These are phyloP conservation scores for Adansonia digitata DNA, from an alignment of 345 rosid species.

Conservation along the genomic window DNA sequence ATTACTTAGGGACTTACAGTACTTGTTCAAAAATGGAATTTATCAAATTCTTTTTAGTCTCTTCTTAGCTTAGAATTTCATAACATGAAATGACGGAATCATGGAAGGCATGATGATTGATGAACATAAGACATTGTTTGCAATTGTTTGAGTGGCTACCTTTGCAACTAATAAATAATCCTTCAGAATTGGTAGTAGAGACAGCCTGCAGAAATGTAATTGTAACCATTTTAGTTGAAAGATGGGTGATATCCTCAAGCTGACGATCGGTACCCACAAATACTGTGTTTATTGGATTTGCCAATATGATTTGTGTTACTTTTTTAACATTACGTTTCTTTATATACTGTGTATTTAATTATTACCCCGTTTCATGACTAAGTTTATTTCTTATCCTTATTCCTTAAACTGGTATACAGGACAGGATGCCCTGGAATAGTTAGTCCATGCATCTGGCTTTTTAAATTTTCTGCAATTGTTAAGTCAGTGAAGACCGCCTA, in stretches of 20 bases:
- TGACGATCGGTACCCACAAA: no score
- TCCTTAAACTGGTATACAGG: neutral
- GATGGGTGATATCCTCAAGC: neutral
- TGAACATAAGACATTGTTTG: neutral
- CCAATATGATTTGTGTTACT: no score
- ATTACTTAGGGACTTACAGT: neutral
- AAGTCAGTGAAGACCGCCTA: neutral
- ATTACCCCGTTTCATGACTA: no score
- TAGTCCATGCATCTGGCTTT: neutral
- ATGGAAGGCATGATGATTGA: no score
- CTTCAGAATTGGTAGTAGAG: neutral
- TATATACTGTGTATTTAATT: no score
- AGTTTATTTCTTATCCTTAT: neutral
- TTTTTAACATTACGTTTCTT: no score
- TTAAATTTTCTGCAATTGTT: neutral
- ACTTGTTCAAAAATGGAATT: neutral
- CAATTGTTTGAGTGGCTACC: neutral
- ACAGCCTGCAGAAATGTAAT: no score
- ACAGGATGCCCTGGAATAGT: neutral
- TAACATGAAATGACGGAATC: neutral
- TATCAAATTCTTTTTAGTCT: neutral
- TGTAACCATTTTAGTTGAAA: no score
- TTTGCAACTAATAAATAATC: neutral
- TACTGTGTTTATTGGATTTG: no score
- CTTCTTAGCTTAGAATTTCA: neutral